These are phyloP conservation scores for Acer saccharum DNA, from an alignment of 345 rosid genomes.

Conservation along the genomic window DNA sequence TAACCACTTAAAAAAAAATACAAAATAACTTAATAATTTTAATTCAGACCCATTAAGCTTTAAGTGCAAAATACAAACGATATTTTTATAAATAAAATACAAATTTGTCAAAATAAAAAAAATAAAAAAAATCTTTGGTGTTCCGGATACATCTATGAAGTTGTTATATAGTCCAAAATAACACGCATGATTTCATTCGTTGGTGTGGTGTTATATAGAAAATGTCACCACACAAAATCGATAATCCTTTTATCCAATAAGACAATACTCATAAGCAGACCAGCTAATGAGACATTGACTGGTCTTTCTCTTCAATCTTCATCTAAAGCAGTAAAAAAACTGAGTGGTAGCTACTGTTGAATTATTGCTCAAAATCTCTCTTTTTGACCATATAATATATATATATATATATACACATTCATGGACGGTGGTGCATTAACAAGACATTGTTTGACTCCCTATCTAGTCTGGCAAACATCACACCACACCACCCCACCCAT, in stretches of 20 bases:
- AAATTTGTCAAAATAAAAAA: too few species aligned
- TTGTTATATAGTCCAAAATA: too few species aligned
- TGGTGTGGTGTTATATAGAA: too few species aligned
- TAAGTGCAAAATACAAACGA: too few species aligned
- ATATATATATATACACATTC: background rate
- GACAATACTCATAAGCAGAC: background rate
- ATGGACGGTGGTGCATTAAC: background rate
- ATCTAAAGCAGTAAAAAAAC: background rate
- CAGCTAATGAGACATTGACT: background rate
- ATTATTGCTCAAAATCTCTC: constrained; percentile 3
- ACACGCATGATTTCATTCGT: too few species aligned
- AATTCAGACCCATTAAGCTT: too few species aligned
- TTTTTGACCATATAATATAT: background rate
- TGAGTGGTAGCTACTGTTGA: background rate
- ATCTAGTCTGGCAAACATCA: background rate
- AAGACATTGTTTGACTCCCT: background rate
- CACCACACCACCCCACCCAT: background rate
- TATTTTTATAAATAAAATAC: too few species aligned
- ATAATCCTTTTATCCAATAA: background rate
- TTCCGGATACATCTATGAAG: background rate
- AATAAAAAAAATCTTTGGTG: too few species aligned
- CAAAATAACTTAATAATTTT: too few species aligned
- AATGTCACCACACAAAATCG: background rate
- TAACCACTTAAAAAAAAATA: too few species aligned
- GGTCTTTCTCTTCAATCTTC: background rate